phyloP scores from a whole-genome alignment of 805 yeast genomes.

The Diddensiella caesifluorescens region DNA sequence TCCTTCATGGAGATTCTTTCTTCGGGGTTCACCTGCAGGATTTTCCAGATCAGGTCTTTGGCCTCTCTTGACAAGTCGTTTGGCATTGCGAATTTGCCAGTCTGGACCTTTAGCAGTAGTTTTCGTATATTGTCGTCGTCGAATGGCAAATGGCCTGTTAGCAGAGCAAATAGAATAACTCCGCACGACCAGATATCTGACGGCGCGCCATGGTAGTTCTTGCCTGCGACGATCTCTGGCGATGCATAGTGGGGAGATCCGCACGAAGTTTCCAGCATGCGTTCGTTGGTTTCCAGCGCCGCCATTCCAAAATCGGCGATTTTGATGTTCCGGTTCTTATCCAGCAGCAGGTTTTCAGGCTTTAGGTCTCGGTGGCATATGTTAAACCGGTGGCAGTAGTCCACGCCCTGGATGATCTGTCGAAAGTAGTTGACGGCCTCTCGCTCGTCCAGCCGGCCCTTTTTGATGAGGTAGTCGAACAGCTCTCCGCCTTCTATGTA shows the following conservation, averaged over 20 bases:
- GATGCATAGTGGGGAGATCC: slow-evolving; percentile 99
- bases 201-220: slow-evolving; percentile 93
- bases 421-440: slow-evolving; percentile 89
- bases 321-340: slow-evolving; percentile 80
- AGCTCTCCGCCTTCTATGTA: slow-evolving; percentile 97
- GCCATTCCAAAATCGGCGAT: slow-evolving; percentile 99
- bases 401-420: slow-evolving; percentile 77
- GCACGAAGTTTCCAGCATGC: slow-evolving; percentile 86
- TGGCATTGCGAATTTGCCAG: slow-evolving; percentile 83
- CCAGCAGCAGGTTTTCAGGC: slow-evolving; percentile 75
- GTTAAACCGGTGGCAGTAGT: slow-evolving; percentile 78
- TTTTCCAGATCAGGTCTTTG: slow-evolving; percentile 70
- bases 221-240: slow-evolving; percentile 95
- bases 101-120: slow-evolving; percentile 81
- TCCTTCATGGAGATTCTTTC: slow-evolving; percentile 73
- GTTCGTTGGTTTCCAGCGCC: slow-evolving; percentile 79
- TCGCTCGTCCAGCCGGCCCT: slow-evolving; percentile 80
- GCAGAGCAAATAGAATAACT: slow-evolving; percentile 83
- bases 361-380: slow-evolving; percentile 85
- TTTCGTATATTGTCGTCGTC: slow-evolving; percentile 94
- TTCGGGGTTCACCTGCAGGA: slow-evolving; percentile 78
- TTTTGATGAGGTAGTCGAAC: slow-evolving; percentile 83
- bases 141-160: slow-evolving; percentile 93
- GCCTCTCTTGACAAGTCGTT: slow-evolving; percentile 76
- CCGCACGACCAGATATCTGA: slow-evolving; percentile 99